Evolutionary conservation across 1,284 basidiomycete species (phyloP), one percentile per base, ranked within the genome.

Genomic region (Puccinia brachypodii): DNA sequence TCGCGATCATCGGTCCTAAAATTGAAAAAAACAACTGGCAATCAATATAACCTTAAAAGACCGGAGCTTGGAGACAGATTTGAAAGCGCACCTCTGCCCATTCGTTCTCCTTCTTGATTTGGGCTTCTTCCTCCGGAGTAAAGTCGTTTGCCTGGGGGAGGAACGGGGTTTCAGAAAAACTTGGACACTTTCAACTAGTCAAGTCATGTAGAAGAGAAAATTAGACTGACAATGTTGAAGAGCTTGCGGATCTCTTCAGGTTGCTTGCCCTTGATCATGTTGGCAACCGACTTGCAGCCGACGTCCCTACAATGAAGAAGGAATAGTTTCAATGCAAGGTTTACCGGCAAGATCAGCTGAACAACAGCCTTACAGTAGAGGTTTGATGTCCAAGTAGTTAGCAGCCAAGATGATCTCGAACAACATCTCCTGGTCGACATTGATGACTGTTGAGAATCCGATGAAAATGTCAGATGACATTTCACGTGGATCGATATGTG

Each of bases 351-450:
- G 44, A 68, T 0, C 11, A 62, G 9, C 22, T 31, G 22, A 8
- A n/a, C 25, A 64, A 22, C 36, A 33, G 31, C 89, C 93, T 85
- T 85, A 96, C 95, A 99, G 91, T 68, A 99, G 90, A 50, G 96
- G 93, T 89, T 99, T 99, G 90, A 99, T 99, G 87, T 99, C 97
- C 85, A 99, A 92, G 88, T 99, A 99, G 89, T 99, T 99, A 83
- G 97, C 97, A 11, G 97, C 97, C 83, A 99, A 92, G 87, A 99
- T 99, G 87, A 99, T 99, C 89, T 99, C 97, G 84, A 99, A 99
- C 19, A 90, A 87, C 89, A 90, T 90, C 86, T 90, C 89, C 84
- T 89, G 88, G 85, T 89, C 88, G 80, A 89, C 88, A 78, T 85
- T 84, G 42, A 82, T 82, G 69, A 82, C 81, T 76, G 31, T 58